phyloP scores from a whole-genome alignment of 2,329 filamentous ascomycete species.

The Achaetomium macrosporum region DNA sequence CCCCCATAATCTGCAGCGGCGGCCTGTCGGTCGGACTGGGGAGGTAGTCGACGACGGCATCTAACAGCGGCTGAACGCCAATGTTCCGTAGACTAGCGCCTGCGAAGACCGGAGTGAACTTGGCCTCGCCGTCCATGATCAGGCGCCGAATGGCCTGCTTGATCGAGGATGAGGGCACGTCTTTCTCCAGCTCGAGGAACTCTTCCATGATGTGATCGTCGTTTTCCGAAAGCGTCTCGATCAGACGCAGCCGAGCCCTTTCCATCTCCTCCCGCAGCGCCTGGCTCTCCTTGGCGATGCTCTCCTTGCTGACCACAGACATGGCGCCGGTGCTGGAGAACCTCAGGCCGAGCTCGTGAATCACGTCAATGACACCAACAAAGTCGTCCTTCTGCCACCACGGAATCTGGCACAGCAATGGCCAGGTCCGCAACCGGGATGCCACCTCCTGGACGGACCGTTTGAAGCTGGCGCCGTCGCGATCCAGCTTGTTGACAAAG shows the following conservation, averaged over 20 bases:
- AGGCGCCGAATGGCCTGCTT: slow-evolving; percentile 68
- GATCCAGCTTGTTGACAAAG: slow-evolving; percentile 80
- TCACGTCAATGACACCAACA: slow-evolving; percentile 76
- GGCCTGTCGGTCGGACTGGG: slow-evolving; percentile 77
- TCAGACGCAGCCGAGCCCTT: slow-evolving; percentile 66
- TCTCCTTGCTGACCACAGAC: slow-evolving; percentile 27
- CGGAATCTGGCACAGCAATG: slow-evolving; percentile 88
- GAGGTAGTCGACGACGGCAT: slow-evolving; percentile 81
- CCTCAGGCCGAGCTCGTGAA: slow-evolving; percentile 66
- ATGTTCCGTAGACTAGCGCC: slow-evolving; percentile 92
- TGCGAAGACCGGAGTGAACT: slow-evolving; percentile 79
- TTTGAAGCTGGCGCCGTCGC: slow-evolving; percentile 75
- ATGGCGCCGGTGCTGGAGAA: slow-evolving; percentile 51
- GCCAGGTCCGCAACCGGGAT: slow-evolving; percentile 72
- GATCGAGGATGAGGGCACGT: slow-evolving; percentile 64
- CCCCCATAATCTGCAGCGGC: slow-evolving; percentile 67
- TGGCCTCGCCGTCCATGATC: slow-evolving; percentile 61
- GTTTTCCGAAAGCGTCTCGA: slow-evolving; percentile 81
- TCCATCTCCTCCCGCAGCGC: slow-evolving; percentile 62
- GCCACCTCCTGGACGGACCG: slow-evolving; percentile 83
- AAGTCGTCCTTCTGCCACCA: slow-evolving; percentile 85
- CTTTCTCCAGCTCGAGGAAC: slow-evolving; percentile 71
- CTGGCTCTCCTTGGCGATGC: slow-evolving; percentile 47
- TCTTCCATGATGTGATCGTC: slow-evolving; percentile 81
- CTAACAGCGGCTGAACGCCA: slow-evolving; percentile 84